A percentile compares a stretch with the other conserved stretches of the same genome.
These are phyloP conservation scores for Hirschfeldia incana DNA, from an alignment of 345 rosid species.

Conservation along the genomic window DNA sequence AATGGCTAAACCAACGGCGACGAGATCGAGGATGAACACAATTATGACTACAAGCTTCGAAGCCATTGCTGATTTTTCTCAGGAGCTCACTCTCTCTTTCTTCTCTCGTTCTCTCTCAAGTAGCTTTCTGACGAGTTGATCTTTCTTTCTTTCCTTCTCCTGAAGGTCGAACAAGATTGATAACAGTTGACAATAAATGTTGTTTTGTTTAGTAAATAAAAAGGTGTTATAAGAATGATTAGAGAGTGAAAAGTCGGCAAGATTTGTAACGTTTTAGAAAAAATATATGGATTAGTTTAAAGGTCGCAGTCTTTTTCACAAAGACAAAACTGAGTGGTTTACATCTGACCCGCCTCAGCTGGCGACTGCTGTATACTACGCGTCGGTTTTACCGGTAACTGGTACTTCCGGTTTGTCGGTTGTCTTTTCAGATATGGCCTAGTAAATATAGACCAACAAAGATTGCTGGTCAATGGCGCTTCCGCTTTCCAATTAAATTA, in stretches of 20 bases:
- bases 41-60: constrained; percentile 68
- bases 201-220: background rate
- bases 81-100: constrained; percentile 24
- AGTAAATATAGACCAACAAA: background rate
- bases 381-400: constrained; percentile 27
- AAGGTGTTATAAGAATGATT: background rate
- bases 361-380: constrained; percentile 26
- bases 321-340: constrained; percentile 23
- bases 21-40: constrained; percentile 72
- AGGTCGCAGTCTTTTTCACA: constrained; percentile 18
- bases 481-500: background rate
- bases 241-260: background rate
- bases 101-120: background rate
- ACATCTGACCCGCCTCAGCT: constrained; percentile 27
- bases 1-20: constrained; percentile 90
- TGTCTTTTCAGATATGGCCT: background rate
- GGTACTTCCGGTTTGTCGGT: constrained; percentile 35
- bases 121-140: constrained; percentile 16
- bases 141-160: background rate
- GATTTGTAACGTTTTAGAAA: background rate
- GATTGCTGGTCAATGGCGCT: background rate
- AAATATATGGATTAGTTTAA: constrained; percentile 14
- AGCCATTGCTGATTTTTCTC: constrained; percentile 58
- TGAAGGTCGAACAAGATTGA: background rate
- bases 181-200: background rate